These are phyloP conservation scores for Verticillium nubilum DNA, from an alignment of 2,329 filamentous ascomycete genomes.

Conservation along the genomic window DNA sequence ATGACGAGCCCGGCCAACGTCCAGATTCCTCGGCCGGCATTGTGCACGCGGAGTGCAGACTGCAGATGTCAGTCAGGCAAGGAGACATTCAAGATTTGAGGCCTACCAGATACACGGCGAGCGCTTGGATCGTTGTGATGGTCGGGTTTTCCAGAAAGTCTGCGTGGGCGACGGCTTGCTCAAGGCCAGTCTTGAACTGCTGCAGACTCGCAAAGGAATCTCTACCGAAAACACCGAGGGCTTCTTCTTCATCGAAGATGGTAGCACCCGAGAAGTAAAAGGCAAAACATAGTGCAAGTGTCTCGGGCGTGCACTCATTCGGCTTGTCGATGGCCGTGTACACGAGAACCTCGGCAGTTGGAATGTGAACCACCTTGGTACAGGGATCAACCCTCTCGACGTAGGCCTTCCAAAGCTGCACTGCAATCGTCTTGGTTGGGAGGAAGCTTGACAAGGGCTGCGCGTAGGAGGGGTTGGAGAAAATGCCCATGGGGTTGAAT, in stretches of 20 bases:
- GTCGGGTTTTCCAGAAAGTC: constrained; percentile 35
- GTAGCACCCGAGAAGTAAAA: constrained; percentile 44
- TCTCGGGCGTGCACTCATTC: constrained; percentile 16
- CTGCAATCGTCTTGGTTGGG: constrained; percentile 18
- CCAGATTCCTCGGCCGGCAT: constrained; percentile 28
- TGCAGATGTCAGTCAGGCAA: constrained; percentile 11
- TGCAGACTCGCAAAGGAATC: constrained; percentile 17
- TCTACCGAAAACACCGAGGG: constrained; percentile 16
- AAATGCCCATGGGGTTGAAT: constrained; percentile 25
- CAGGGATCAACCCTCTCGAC: constrained; percentile 21
- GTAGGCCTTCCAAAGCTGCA: constrained; percentile 24
- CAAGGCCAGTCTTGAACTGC: constrained; percentile 25
- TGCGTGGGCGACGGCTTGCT: constrained; percentile 30
- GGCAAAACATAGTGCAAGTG: constrained; percentile 33
- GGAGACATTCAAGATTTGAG: no score
- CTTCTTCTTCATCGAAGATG: constrained; percentile 32
- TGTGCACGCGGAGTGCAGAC: constrained; percentile 24
- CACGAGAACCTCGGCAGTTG: constrained; percentile 23
- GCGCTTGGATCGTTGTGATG: constrained; percentile 24
- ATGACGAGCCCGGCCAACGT: constrained; percentile 37
- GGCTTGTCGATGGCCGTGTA: constrained; percentile 26
- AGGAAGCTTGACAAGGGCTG: constrained; percentile 14
- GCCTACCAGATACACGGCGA: constrained; percentile 30
- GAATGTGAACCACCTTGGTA: constrained; percentile 22
- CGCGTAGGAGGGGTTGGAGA: constrained; percentile 18